A percentile compares a stretch with the other conserved stretches of the same genome.
Evolutionary conservation across 176 grass and related monocot species (phyloP).

Genomic region (Phoenix dactylifera): DNA sequence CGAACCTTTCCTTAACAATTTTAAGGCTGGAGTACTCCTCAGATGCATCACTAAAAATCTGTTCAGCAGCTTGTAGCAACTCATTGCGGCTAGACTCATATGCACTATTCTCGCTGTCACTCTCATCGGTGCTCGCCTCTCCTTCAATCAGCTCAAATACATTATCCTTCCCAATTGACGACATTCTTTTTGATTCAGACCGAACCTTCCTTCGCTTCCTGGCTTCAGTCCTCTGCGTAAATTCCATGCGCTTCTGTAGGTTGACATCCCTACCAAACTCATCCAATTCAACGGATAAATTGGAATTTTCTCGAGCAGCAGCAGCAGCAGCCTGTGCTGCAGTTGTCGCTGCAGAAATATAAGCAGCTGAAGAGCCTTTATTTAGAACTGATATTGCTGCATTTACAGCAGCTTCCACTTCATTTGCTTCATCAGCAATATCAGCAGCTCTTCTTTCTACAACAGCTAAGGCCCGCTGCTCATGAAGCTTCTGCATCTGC

Average conservation of each 20-base stretch:
- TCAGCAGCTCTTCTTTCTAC: slow-evolving; percentile 63
- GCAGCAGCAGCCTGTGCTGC: slow-evolving; percentile 57
- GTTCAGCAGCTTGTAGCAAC: slow-evolving; percentile 59
- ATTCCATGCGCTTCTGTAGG: slow-evolving; percentile 60
- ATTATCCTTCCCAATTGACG: slow-evolving; percentile 31
- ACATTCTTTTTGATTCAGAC: slow-evolving; percentile 59
- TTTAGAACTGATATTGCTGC: slow-evolving; percentile 68
- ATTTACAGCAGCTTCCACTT: slow-evolving; percentile 67
- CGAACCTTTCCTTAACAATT: slow-evolving; percentile 85
- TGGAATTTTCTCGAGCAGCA: slow-evolving; percentile 52
- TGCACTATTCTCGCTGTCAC: slow-evolving; percentile 69
- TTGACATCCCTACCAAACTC: slow-evolving; percentile 91
- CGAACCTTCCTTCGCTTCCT: slow-evolving; percentile 47
- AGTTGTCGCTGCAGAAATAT: slow-evolving; percentile 57
- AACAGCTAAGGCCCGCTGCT: slow-evolving; percentile 51
- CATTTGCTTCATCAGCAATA: slow-evolving; percentile 53
- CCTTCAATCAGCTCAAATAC: slow-evolving; percentile 55
- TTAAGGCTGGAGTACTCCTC: slow-evolving; percentile 80
- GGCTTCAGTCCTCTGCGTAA: slow-evolving; percentile 55
- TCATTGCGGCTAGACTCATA: slow-evolving; percentile 73
- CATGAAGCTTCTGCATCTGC: slow-evolving; percentile 74
- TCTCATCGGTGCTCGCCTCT: slow-evolving; percentile 94
- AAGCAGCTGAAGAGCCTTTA: slow-evolving; percentile 51
- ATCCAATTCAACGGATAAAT: slow-evolving; percentile 64
- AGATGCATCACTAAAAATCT: slow-evolving; percentile 81